Conservation (phyloP, 371 early-diverging fungal genomes). For the Syncephalastrum racemosum region DNA sequence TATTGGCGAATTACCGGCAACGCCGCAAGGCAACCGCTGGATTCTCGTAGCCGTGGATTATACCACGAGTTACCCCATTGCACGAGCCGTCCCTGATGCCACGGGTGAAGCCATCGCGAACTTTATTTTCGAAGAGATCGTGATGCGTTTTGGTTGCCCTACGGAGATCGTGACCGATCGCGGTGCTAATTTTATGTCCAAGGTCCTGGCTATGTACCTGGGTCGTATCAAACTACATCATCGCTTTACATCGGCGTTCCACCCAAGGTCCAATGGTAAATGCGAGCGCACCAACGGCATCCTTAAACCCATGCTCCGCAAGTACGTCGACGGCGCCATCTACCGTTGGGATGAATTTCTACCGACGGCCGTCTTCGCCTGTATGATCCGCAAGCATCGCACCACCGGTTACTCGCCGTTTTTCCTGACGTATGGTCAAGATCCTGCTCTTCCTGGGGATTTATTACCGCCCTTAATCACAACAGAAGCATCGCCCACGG, state of each 20-base stretch:
- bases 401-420: constrained; percentile 16
- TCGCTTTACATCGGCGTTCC: constrained; percentile 20
- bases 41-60: constrained; percentile 36
- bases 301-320: too few species aligned
- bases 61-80: constrained; percentile 35
- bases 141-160: constrained; percentile 32
- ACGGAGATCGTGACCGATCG: constrained; percentile 35
- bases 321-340: constrained; percentile 10
- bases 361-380: constrained; percentile 17
- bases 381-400: constrained; percentile 14
- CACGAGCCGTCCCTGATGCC: constrained; percentile 2
- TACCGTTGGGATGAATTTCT: constrained; percentile 18
- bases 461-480: not conserved
- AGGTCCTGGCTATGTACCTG: constrained; percentile 10
- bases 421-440: constrained; percentile 18
- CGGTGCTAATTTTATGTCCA: constrained; percentile 32
- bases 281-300: too few species aligned
- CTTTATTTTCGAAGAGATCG: too few species aligned
- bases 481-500: too few species aligned
- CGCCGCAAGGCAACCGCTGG: constrained; percentile 1
- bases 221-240: constrained; percentile 14
- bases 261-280: constrained; percentile 25
- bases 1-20: constrained; percentile 20
- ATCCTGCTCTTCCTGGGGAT: constrained; percentile 19
- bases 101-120: constrained; percentile 5